phyloP scores from a whole-genome alignment of 345 rosid species.

The Cochlearia excelsa region DNA sequence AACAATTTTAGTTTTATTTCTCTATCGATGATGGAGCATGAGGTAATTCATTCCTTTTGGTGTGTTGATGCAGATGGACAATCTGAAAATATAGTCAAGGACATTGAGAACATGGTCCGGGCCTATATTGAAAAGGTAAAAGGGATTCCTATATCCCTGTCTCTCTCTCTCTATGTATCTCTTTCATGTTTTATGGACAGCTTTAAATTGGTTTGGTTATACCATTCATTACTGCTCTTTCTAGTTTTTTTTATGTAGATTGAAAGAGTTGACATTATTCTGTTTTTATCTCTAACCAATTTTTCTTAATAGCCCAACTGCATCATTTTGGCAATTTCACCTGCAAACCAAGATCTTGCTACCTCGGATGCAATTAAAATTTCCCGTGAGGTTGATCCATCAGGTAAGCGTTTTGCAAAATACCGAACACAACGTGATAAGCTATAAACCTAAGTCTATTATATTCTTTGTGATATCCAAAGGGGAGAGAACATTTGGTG shows the following conservation, averaged over 20 bases:
- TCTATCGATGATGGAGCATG: background rate
- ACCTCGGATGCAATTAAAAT: constrained; percentile 98
- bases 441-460: constrained; percentile 11
- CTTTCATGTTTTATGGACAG: constrained; percentile 5
- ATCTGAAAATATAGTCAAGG: constrained; percentile 87
- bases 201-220: constrained; percentile 19
- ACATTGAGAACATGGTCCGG: constrained; percentile 98
- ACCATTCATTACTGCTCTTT: background rate
- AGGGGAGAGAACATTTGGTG: constrained; percentile 99
- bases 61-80: constrained; percentile 77
- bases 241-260: background rate
- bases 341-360: constrained; percentile 99
- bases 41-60: constrained; percentile 16
- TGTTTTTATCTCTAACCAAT: constrained; percentile 20
- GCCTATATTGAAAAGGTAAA: constrained; percentile 94
- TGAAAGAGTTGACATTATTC: constrained; percentile 11
- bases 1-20: constrained; percentile 11
- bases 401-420: constrained; percentile 50
- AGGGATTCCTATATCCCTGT: constrained; percentile 1
- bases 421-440: background rate
- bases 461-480: constrained; percentile 32
- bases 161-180: background rate
- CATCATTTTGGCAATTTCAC: constrained; percentile 95
- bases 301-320: constrained; percentile 75
- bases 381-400: constrained; percentile 96